Base-by-base conservation (phyloP, 2,329 filamentous ascomycete genomes). In the Calcarisporium arbuscula region DNA sequence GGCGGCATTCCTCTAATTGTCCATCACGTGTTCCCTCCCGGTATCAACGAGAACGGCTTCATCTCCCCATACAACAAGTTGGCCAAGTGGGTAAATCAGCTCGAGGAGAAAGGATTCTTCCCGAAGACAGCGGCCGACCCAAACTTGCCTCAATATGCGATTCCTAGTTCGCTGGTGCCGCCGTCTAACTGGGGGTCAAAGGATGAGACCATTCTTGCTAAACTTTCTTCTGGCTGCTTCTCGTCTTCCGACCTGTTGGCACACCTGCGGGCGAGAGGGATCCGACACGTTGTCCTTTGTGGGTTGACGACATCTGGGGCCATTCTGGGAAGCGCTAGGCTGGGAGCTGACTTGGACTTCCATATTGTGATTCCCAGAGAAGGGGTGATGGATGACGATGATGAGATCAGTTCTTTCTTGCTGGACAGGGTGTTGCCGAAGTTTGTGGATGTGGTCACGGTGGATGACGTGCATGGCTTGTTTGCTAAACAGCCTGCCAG, bases 361-460 rank as follows among this genome's bases (percentile, higher is more conserved):
- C 34, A 35, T 8, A 12, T 35, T 14, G 25, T 14, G 4, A 14
- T 20, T 30, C 19, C 30, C 2, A 28, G 30, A n/a, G 14, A 35
- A 10, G 34, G 34, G 6, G 25, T 35, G 7, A 25, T 35, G 6
- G 34, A 35, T 8, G 34, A 35, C 10, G 34, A 35, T 17, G 16
- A 19, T 11, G 34, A 35, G 18, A 17, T 35, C 5, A 26, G 30
- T 14, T 10, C 22, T 1, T 31, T 35, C 9, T 14, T 35, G 3
- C 29, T 35, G 34, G 23, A 11, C 19, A 42, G 22, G 20, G 38
- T 32, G 10, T 19, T 35, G 30, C 46, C n/a, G n/a, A n/a, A n/a
- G n/a, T n/a, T n/a, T n/a, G n/a, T n/a, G n/a, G n/a, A n/a, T n/a
- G n/a, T n/a, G n/a, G n/a, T n/a, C n/a, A n/a, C n/a, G n/a, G n/a